Evolutionary conservation across 2,329 filamentous ascomycete genomes (phyloP).

Genomic region (Penicillium sp.): DNA sequence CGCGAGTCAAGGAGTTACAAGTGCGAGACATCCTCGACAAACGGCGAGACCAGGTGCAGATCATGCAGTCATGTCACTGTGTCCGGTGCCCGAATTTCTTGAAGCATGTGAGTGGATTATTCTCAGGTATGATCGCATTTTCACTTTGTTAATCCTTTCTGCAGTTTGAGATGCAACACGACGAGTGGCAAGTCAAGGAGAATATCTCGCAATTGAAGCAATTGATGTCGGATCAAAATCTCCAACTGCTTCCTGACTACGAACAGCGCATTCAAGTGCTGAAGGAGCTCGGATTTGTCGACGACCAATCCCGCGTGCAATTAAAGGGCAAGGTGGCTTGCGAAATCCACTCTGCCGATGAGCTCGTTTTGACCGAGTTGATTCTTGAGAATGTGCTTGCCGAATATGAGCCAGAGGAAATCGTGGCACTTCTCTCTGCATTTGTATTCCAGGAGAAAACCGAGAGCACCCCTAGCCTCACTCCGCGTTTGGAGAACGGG

Average conservation of each 20-base stretch:
- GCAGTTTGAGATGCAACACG: constrained; percentile 90
- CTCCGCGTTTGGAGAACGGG: constrained; percentile 75
- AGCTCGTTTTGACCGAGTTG: constrained; percentile 91
- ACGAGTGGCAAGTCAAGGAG: constrained; percentile 94
- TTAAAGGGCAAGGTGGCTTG: constrained; percentile 98
- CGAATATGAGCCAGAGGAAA: constrained; percentile 93
- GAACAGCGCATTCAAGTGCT: constrained; percentile 91
- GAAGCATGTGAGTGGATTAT: constrained; percentile 69
- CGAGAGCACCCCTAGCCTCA: constrained; percentile 73
- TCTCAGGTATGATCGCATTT: not conserved
- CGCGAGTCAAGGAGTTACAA: constrained; percentile 75
- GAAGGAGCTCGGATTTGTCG: constrained; percentile 88
- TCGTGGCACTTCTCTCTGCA: constrained; percentile 85
- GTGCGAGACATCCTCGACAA: constrained; percentile 76
- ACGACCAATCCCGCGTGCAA: constrained; percentile 80
- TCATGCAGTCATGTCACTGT: constrained; percentile 64
- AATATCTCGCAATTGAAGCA: constrained; percentile 84
- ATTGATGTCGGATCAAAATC: constrained; percentile 91
- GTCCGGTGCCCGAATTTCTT: constrained; percentile 72
- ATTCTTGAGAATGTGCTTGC: constrained; percentile 96
- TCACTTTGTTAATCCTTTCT: constrained; percentile 2
- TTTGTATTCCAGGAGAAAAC: constrained; percentile 99
- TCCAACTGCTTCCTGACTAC: constrained; percentile 93
- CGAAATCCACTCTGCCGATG: constrained; percentile 95
- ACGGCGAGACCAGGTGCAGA: constrained; percentile 61